Percentiles rank a stretch among this genome's conserved stretches.
Evolutionary conservation across 495 filamentous ascomycete species (phyloP).

Genomic region (Staphylotrichum longicolle): DNA sequence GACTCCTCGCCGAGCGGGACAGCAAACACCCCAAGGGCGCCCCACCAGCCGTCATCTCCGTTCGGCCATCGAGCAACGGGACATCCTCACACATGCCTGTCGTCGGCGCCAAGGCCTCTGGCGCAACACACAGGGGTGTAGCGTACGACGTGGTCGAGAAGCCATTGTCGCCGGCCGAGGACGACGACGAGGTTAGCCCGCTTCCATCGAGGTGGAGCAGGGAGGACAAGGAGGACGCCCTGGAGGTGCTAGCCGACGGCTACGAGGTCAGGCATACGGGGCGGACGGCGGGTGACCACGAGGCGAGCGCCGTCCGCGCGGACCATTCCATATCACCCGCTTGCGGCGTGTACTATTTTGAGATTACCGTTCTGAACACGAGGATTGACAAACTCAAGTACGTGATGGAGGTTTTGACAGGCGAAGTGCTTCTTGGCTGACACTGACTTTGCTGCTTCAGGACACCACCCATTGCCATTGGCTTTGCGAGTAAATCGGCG

Average conservation of each 20-base stretch:
- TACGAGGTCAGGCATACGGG: conserved; percentile 72
- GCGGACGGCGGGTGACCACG: conserved; percentile 56
- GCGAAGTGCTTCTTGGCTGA: not conserved
- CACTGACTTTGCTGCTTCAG: conserved; percentile 22
- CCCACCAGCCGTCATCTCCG: not conserved
- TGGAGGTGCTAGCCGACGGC: conserved; percentile 75
- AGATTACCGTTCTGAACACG: conserved; percentile 80
- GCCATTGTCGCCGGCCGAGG: conserved; percentile 11
- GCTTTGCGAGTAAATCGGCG: conserved; percentile 75
- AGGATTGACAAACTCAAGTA: conserved; percentile 77
- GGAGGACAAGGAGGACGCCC: conserved; percentile 64
- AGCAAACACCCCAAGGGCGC: not conserved
- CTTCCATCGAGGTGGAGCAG: conserved; percentile 83
- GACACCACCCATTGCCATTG: conserved; percentile 82
- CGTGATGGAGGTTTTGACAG: conserved; percentile 32
- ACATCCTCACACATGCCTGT: conserved; percentile 42
- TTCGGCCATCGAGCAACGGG: conserved; percentile 58
- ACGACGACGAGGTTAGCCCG: conserved; percentile 58
- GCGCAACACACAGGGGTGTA: conserved; percentile 69
- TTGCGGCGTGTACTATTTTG: conserved; percentile 95
- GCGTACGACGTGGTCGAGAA: conserved; percentile 86
- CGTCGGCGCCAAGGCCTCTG: conserved; percentile 50
- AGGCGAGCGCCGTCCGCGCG: conserved; percentile 79
- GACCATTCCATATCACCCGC: conserved; percentile 89
- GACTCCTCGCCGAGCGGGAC: conserved; percentile 42